These are phyloP conservation scores for Keithomyces neogunnii DNA, from an alignment of 2,329 filamentous ascomycete species.

Conservation along the genomic window DNA sequence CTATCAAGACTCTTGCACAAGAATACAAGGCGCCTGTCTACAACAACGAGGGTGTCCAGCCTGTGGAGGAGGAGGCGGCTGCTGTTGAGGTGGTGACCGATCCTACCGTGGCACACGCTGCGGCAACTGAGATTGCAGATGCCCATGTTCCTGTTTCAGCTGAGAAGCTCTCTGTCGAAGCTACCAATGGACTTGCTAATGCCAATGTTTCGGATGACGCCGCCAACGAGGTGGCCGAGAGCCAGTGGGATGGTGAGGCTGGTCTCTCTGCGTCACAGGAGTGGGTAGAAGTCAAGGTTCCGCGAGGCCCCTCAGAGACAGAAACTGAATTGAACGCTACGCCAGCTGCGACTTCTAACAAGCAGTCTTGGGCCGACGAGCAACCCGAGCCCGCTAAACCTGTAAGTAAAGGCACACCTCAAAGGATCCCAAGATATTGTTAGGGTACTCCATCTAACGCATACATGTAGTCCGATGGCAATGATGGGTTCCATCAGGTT, in stretches of 20 bases:
- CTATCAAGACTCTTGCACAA: conserved; percentile 35
- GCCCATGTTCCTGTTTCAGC: conserved; percentile 33
- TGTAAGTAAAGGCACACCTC: conserved; percentile 24
- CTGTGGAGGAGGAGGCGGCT: conserved; percentile 21
- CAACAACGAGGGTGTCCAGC: conserved; percentile 19
- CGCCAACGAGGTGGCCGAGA: conserved; percentile 54
- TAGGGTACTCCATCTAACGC: conserved; percentile 2
- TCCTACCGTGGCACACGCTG: conserved; percentile 58
- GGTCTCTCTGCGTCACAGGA: conserved; percentile 47
- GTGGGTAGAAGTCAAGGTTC: conserved; percentile 63
- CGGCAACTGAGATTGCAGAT: conserved; percentile 57
- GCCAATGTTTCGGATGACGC: conserved; percentile 42
- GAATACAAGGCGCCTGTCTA: conserved; percentile 41
- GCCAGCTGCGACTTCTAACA: conserved; percentile 44
- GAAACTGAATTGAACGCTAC: conserved; percentile 56
- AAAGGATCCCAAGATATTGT: neutral
- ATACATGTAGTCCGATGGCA: conserved; percentile 24
- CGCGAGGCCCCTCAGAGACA: conserved; percentile 65
- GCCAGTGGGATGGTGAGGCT: conserved; percentile 52
- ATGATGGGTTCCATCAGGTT: conserved; percentile 68
- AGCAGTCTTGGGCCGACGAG: conserved; percentile 77
- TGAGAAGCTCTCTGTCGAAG: conserved; percentile 30
- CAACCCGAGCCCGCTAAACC: conserved; percentile 46
- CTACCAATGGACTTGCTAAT: conserved; percentile 36
- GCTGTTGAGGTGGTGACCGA: conserved; percentile 40